These are phyloP conservation scores for Fusarium anguioides DNA, from an alignment of 2,329 filamentous ascomycete species.

Conservation along the genomic window DNA sequence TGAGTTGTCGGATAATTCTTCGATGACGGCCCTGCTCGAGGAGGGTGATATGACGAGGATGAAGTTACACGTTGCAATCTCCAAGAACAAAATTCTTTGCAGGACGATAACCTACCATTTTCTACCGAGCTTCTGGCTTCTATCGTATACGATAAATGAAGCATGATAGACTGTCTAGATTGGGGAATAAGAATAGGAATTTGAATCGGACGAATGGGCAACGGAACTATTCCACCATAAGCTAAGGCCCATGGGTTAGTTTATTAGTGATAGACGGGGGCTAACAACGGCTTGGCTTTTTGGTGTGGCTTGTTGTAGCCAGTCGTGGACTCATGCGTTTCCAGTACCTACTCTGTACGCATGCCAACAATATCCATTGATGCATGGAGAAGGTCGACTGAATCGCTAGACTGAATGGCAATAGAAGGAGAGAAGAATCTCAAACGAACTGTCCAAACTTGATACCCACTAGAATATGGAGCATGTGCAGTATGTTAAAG, in stretches of 20 bases:
- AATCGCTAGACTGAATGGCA: constrained; percentile 16
- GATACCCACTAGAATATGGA: not conserved
- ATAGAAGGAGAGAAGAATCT: constrained; percentile 1
- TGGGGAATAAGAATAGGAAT: constrained; percentile 17
- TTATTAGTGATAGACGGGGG: constrained; percentile 30
- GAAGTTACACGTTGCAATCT: not conserved
- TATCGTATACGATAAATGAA: constrained; percentile 1
- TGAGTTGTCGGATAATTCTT: constrained; percentile 21
- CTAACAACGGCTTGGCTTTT: constrained; percentile 36
- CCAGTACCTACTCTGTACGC: constrained; percentile 13
- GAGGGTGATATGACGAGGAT: constrained; percentile 22
- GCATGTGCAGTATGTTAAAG: not conserved
- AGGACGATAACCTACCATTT: not conserved
- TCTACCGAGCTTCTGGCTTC: not conserved
- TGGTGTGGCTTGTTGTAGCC: constrained; percentile 28
- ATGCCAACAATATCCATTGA: constrained; percentile 7
- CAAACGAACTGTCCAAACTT: not conserved
- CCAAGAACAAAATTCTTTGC: not conserved
- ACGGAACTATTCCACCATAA: constrained; percentile 17
- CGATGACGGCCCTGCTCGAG: constrained; percentile 10
- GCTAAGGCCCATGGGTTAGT: not conserved
- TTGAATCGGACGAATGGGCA: constrained; percentile 16
- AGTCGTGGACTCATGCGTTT: constrained; percentile 24
- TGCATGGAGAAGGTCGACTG: constrained; percentile 20
- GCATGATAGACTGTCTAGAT: not conserved